phyloP scores from a whole-genome alignment of 768 basidiomycete genomes.

The Coprinopsis marcescibilis region DNA sequence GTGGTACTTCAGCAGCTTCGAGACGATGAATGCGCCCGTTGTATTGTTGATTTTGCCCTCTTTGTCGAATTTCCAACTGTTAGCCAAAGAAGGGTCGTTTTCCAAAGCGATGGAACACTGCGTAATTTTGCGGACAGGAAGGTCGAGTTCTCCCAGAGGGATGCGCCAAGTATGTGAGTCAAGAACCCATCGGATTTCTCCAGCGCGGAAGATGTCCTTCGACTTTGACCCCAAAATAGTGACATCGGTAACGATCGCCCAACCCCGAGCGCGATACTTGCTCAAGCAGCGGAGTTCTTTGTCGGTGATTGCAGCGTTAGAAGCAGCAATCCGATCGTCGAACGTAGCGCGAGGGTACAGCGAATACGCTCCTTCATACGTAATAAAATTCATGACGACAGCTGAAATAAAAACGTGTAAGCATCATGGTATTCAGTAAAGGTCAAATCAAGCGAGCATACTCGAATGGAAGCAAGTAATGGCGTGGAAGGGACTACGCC shows the following conservation, averaged over 20 bases:
- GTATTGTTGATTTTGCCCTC: neutral
- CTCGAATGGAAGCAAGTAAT: constrained; percentile 8
- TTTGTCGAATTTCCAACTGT: neutral
- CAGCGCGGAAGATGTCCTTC: neutral
- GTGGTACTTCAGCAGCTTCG: neutral
- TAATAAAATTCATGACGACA: constrained; percentile 9
- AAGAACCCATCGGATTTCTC: constrained; percentile 2
- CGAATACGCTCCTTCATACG: constrained; percentile 7
- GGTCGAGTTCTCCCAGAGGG: neutral
- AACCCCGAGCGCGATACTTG: constrained; percentile 6
- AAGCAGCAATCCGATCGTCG: constrained; percentile 1
- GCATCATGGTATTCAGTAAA: too few species aligned
- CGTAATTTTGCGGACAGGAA: neutral
- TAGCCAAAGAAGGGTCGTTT: neutral
- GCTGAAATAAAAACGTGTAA: neutral
- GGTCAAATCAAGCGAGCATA: neutral
- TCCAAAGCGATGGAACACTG: neutral
- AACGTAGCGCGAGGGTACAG: constrained; percentile 10
- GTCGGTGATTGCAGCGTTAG: neutral
- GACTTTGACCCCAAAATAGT: neutral
- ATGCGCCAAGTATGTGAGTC: constrained; percentile 4
- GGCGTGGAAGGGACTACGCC: constrained; percentile 1
- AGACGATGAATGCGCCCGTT: neutral
- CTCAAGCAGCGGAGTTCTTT: neutral
- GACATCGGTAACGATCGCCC: neutral